Evolutionary conservation across 305 asterid species (phyloP), one percentile per base, ranked within the genome.

Genomic region (Rubia occidens): DNA sequence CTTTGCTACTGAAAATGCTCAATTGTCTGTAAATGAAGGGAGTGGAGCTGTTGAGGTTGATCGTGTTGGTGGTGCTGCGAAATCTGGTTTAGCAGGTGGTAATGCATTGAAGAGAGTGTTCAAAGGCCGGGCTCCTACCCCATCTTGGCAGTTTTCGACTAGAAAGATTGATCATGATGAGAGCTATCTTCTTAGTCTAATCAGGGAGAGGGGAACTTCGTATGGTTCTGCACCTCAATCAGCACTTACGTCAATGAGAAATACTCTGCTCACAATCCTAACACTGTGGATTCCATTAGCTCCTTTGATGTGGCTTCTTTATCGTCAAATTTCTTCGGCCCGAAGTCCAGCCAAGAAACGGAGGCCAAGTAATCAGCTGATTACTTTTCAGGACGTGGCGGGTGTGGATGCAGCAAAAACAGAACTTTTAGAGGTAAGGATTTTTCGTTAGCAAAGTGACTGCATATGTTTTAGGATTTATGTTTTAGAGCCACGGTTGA

Each of bases 101-200:
- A 76, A 77, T 59, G 5, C 68, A 64, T 62, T 72, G 15, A 74
- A 62, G 60, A 85, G 82, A 78, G n/a, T 79, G 76, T 75, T 49
- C 20, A 82, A 77, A 68, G 49, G 84, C 29, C 78, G 76, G 42
- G 72, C 67, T 47, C 72, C 91, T 45, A 68, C 76, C 11, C 82
- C 87, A 11, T 64, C 75, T 42, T 94, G 99, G 99, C 91, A 91
- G 77, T 91, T 85, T 58, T 83, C 89, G 5, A 89, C 97, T 0
- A 82, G 97, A 81, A 89, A 91, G 88, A 86, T 94, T n/a, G 97
- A 91, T 75, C 96, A 86, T 17, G 99, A 94, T 62, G 96, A 91
- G 76, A 72, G 90, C 45, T 91, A 81, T 82, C 95, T 91, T 81
- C 96, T 94, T 62, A 79, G 89, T 80, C 66, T 91, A 72, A 87